phyloP scores from a whole-genome alignment of 805 yeast genomes.

The Schwanniomyces vanrijiae region DNA sequence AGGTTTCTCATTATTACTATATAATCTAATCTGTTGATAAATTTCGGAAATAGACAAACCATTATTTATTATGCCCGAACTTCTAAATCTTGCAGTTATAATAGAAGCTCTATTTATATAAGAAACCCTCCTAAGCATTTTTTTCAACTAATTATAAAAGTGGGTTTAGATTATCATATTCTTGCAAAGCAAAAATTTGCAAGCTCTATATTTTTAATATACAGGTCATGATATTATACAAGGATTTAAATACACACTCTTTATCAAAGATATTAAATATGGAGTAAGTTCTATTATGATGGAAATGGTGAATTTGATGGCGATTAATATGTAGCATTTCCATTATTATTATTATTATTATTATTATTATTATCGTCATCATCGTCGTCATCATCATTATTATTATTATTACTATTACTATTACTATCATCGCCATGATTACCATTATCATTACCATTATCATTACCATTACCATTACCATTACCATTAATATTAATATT shows the following conservation, averaged over 20 bases:
- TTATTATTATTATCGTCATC: neutral
- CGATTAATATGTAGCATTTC: neutral
- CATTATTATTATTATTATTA: neutral
- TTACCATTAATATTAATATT: neutral
- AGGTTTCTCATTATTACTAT: neutral
- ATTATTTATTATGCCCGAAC: neutral
- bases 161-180: neutral
- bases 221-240: neutral
- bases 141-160: neutral
- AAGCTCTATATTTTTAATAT: neutral
- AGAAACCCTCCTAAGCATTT: neutral
- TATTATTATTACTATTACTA: no score
- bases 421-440: neutral
- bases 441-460: no score
- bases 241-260: neutral
- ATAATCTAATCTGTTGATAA: neutral
- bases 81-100: neutral
- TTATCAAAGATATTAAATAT: neutral
- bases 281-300: neutral
- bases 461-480: neutral
- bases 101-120: neutral
- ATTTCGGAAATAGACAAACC: neutral
- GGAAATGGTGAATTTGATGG: neutral
- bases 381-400: neutral
- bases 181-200: neutral